Conservation (phyloP, 2,329 filamentous ascomycete species). For the Mariannaea elegans region DNA sequence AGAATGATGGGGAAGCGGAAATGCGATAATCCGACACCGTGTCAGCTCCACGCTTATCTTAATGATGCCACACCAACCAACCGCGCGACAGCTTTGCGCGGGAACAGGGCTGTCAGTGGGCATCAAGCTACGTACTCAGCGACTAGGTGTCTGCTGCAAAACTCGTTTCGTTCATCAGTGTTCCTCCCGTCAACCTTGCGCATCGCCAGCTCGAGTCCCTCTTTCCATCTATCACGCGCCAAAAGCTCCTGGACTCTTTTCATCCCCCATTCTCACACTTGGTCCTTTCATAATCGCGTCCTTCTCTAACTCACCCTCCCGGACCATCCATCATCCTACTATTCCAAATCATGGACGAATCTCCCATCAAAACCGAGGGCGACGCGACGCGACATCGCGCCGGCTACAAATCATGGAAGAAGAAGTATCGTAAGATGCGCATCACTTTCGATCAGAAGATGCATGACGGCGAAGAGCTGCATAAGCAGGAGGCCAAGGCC, state of each 20-base stretch:
- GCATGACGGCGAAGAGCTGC: constrained; percentile 82
- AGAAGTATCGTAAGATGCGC: constrained; percentile 96
- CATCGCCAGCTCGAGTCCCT: constrained; percentile 21
- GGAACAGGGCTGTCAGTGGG: constrained; percentile 12
- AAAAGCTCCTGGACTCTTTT: constrained; percentile 24
- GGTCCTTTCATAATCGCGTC: constrained; percentile 16
- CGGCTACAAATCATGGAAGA: constrained; percentile 78
- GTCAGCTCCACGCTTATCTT: not conserved
- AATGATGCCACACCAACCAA: not conserved
- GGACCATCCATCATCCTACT: constrained; percentile 18
- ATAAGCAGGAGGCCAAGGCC: constrained; percentile 82
- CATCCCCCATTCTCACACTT: constrained; percentile 18
- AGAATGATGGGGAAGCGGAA: not conserved
- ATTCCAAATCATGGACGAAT: constrained; percentile 43
- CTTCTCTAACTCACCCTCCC: constrained; percentile 24
- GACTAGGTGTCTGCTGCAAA: constrained; percentile 10
- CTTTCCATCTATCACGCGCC: constrained; percentile 20
- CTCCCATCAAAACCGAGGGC: constrained; percentile 54
- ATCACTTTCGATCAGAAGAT: constrained; percentile 80
- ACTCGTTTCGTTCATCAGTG: constrained; percentile 14
- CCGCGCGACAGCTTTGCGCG: constrained; percentile 4
- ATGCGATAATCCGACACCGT: not conserved
- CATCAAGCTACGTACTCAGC: constrained; percentile 19
- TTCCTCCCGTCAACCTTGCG: constrained; percentile 15
- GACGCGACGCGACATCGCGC: constrained; percentile 53